Evolutionary conservation across 177 flowering plant genomes (phyloP).

Genomic region (Vitis hybrid): DNA sequence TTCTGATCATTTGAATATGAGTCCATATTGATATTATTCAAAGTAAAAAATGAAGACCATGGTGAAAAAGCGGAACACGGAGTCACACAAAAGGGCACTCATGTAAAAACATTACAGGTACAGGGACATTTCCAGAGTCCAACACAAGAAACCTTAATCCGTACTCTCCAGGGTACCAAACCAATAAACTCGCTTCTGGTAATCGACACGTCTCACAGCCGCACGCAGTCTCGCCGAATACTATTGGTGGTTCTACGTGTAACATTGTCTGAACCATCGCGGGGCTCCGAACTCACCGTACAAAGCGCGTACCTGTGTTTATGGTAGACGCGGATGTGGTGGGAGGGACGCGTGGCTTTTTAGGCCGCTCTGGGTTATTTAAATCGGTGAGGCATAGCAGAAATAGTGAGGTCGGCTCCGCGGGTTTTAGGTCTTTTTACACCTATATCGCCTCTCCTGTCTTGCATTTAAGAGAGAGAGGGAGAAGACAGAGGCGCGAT

Average conservation of each 20-base stretch:
- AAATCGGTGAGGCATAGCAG: neutral
- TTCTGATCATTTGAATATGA: too few species aligned
- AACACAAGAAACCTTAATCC: neutral
- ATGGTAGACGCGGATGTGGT: neutral
- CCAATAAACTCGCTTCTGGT: neutral
- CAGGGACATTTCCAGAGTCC: neutral
- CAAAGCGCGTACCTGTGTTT: neutral
- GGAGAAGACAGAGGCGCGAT: neutral
- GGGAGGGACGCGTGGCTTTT: neutral
- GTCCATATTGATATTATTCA: too few species aligned
- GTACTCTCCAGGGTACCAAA: neutral
- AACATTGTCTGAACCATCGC: neutral
- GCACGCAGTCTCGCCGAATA: neutral
- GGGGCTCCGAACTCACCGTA: neutral
- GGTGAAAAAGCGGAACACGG: too few species aligned
- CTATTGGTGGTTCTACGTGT: slow-evolving; percentile 7
- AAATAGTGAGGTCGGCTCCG: too few species aligned
- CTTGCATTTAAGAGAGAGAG: neutral
- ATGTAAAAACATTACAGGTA: neutral
- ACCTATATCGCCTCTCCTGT: too few species aligned
- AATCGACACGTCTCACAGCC: neutral
- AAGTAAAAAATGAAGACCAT: too few species aligned
- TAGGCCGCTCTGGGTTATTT: neutral
- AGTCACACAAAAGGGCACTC: neutral
- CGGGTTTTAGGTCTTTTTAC: too few species aligned